Evolutionary conservation across 371 early-diverging fungal genomes (phyloP), one percentile per base, ranked within the genome.

Genomic region (Syncephalastrum racemosum): DNA sequence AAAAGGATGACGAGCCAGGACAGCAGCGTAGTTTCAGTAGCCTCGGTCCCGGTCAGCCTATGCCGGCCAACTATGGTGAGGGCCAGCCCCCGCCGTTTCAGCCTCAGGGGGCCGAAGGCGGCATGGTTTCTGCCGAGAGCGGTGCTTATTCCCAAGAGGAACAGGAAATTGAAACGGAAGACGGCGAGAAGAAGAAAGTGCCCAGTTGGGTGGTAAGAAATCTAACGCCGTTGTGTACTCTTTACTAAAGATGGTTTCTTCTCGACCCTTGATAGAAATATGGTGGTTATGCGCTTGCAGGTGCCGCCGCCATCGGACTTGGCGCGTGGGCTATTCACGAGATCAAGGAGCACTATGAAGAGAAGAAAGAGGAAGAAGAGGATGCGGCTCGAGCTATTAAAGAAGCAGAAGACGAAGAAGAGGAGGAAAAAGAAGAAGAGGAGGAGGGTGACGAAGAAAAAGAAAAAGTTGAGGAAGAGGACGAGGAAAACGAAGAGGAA

Each of bases 191-290:
- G 36, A 57, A 67, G 22, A 48, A 41, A 8, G 44, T 63, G 2
- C 71, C 77, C 47, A 66, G 68, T 20, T 76, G 77, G 77, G 62
- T 70, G 66, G 76, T 75, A 72, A 53, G 54, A 31, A 31, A 12
- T 10, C 36, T 12, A 31, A 5, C 2, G 7, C 6, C 36, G 4
- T 18, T 54, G 31, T 7, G 7, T 22, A 39, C 24, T 12, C 16
- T 40, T 18, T 51, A 31, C 36, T 31, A 31, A 31, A 31, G 36
- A 31, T 5, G n/a, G 22, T 20, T 25, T 39, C 14, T 31, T 24
- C 16, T 41, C 39, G 45, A 25, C 10, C 13, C 1, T 39, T 54
- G 4, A 14, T 58, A 77, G 77, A 77, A 71, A 69, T 65, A 64
- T 50, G 77, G 74, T 58, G 73, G 73, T 48, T 64, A 62, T 31